These are phyloP conservation scores for Clitocybe nebularis DNA, from an alignment of 1,284 basidiomycete genomes.

Conservation along the genomic window DNA sequence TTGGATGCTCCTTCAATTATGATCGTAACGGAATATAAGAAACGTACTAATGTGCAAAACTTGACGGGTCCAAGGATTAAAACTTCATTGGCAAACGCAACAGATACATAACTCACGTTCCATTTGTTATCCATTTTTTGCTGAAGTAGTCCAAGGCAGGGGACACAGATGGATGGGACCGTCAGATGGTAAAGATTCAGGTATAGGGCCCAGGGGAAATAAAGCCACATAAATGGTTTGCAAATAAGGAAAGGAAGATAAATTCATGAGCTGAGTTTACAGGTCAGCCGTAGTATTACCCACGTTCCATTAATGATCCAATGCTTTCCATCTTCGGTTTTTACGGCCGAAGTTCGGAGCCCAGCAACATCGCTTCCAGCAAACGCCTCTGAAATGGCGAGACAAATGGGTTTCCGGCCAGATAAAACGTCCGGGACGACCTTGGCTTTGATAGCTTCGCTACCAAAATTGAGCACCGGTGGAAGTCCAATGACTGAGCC, in stretches of 20 bases:
- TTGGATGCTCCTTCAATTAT: slow-evolving; percentile 1
- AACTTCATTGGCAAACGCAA: slow-evolving; percentile 3
- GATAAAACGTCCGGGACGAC: slow-evolving; percentile 82
- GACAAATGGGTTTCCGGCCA: slow-evolving; percentile 78
- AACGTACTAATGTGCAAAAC: slow-evolving; percentile 45
- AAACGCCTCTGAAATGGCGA: slow-evolving; percentile 89
- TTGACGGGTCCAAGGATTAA: slow-evolving; percentile 20
- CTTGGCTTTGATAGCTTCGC: slow-evolving; percentile 71
- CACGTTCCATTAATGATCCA: slow-evolving; percentile 85
- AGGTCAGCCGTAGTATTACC: slow-evolving; percentile 9
- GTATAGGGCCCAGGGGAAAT: no score
- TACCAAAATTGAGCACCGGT: slow-evolving; percentile 84
- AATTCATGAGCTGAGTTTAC: not conserved
- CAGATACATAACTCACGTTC: slow-evolving; percentile 19
- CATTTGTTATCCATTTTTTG: slow-evolving; percentile 37
- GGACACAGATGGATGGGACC: slow-evolving; percentile 1
- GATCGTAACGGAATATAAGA: not conserved
- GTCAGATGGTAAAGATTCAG: no score
- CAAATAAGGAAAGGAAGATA: slow-evolving; percentile 1
- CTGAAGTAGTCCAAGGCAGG: slow-evolving; percentile 28
- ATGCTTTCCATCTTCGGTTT: slow-evolving; percentile 81
- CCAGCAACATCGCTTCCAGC: slow-evolving; percentile 92
- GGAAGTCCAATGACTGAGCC: slow-evolving; percentile 84
- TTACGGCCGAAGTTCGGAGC: slow-evolving; percentile 77
- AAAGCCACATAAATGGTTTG: slow-evolving; percentile 2